A percentile compares a stretch with the other conserved stretches of the same genome.
These are phyloP conservation scores for Colletotrichum nymphaeae DNA, from an alignment of 2,329 filamentous ascomycete genomes.

Conservation along the genomic window DNA sequence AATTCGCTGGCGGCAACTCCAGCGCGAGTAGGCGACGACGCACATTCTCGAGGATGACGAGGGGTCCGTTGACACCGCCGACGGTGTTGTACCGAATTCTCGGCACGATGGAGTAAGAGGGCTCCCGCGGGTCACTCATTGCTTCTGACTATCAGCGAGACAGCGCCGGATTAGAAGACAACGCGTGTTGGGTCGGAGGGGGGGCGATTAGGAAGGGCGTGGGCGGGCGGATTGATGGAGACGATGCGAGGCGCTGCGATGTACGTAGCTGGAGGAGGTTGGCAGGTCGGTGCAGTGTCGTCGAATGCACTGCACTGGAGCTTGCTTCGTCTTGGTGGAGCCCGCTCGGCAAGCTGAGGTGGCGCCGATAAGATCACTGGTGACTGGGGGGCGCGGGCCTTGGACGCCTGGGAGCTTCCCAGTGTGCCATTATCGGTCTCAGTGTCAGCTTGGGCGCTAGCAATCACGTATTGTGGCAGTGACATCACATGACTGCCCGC, in stretches of 20 bases:
- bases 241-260: slow-evolving; percentile 29
- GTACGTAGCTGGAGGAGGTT: slow-evolving; percentile 44
- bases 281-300: slow-evolving; percentile 41
- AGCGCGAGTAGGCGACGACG: slow-evolving; percentile 46
- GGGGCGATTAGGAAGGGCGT: slow-evolving; percentile 30
- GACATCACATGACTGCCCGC: slow-evolving; percentile 53
- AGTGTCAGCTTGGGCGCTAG: slow-evolving; percentile 13
- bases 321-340: slow-evolving; percentile 52
- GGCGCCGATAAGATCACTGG: slow-evolving; percentile 36
- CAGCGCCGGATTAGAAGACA: slow-evolving; percentile 30
- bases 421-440: slow-evolving; percentile 11
- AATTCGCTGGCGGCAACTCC: slow-evolving; percentile 24
- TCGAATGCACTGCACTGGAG: slow-evolving; percentile 46
- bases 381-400: slow-evolving; percentile 1
- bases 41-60: slow-evolving; percentile 98
- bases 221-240: slow-evolving; percentile 29
- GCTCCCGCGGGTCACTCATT: slow-evolving; percentile 68
- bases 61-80: slow-evolving; percentile 95
- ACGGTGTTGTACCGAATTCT: slow-evolving; percentile 96
- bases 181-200: slow-evolving; percentile 35
- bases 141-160: slow-evolving; percentile 42
- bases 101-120: slow-evolving; percentile 69
- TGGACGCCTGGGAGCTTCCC: slow-evolving; percentile 22
- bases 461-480: slow-evolving; percentile 36
- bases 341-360: slow-evolving; percentile 37